phyloP scores from a whole-genome alignment of 192 early-diverging fungal genomes.

The Dimargaris xerosporica region DNA sequence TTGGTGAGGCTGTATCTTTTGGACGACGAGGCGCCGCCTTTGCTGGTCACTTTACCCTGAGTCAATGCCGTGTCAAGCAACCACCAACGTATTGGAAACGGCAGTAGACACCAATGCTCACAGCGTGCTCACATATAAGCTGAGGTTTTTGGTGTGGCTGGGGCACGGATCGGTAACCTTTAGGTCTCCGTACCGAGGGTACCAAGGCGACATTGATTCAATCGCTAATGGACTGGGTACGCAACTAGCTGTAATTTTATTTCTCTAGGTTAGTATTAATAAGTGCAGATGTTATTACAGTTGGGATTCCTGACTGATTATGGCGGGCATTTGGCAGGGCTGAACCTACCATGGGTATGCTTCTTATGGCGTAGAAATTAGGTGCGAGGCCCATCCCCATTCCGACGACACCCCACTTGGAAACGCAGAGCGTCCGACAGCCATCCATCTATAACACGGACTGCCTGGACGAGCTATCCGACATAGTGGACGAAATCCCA shows the following conservation, averaged over 20 bases:
- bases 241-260: constrained; percentile 9
- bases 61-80: too few relatives aligned
- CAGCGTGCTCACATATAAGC: too few relatives aligned
- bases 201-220: constrained; percentile 42
- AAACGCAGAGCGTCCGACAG: constrained; percentile 28
- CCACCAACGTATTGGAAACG: too few relatives aligned
- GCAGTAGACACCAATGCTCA: too few relatives aligned
- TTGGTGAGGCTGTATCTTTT: too few relatives aligned
- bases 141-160: too few relatives aligned
- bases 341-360: not conserved
- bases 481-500: constrained; percentile 39
- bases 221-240: constrained; percentile 44
- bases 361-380: constrained; percentile 37
- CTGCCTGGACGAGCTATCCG: constrained; percentile 30
- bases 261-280: not conserved
- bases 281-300: too few relatives aligned
- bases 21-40: too few relatives aligned
- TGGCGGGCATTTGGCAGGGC: not conserved
- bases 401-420: constrained; percentile 49
- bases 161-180: too few relatives aligned
- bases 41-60: too few relatives aligned
- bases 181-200: constrained; percentile 46
- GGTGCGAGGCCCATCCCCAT: constrained; percentile 49
- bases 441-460: constrained; percentile 26
- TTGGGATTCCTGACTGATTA: not conserved